phyloP scores from a whole-genome alignment of 768 basidiomycete species.

The Cystobasidium tubakii region DNA sequence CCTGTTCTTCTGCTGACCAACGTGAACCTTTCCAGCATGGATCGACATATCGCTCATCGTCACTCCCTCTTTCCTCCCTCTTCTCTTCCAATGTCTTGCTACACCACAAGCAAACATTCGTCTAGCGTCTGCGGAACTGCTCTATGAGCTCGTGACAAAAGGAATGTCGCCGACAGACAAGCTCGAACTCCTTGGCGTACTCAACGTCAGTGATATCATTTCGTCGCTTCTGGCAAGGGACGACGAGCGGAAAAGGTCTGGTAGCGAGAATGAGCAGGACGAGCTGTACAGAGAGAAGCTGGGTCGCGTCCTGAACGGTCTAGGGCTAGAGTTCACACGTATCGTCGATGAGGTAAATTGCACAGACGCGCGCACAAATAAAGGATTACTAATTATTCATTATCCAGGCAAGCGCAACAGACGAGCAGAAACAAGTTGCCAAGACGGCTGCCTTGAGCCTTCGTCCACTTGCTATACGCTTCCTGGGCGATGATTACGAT shows the following conservation, averaged over 20 bases:
- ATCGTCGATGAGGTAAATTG: slow-evolving; percentile 68
- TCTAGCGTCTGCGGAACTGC: slow-evolving; percentile 69
- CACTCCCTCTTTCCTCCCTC: slow-evolving; percentile 75
- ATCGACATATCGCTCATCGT: slow-evolving; percentile 95
- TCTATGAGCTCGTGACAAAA: slow-evolving; percentile 79
- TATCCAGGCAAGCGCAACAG: not conserved
- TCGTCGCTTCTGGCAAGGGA: slow-evolving; percentile 61
- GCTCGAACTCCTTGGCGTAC: slow-evolving; percentile 77
- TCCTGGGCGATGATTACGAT: slow-evolving; percentile 83
- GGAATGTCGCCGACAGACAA: slow-evolving; percentile 86
- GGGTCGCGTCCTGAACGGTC: slow-evolving; percentile 71
- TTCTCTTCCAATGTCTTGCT: slow-evolving; percentile 70
- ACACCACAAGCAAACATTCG: slow-evolving; percentile 60
- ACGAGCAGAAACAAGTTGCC: slow-evolving; percentile 25
- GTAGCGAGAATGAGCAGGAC: slow-evolving; percentile 62
- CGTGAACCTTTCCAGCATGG: slow-evolving; percentile 63
- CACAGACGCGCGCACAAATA: too few species aligned
- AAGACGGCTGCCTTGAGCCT: slow-evolving; percentile 46
- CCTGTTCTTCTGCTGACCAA: slow-evolving; percentile 29
- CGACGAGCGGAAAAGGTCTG: slow-evolving; percentile 57
- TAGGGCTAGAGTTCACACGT: slow-evolving; percentile 76
- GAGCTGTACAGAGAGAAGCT: slow-evolving; percentile 83
- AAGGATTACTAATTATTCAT: not conserved
- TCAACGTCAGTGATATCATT: slow-evolving; percentile 76
- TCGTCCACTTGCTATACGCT: slow-evolving; percentile 74